These are phyloP conservation scores for Rhynchosporium graminicola DNA, from an alignment of 2,329 filamentous ascomycete genomes.

Conservation along the genomic window DNA sequence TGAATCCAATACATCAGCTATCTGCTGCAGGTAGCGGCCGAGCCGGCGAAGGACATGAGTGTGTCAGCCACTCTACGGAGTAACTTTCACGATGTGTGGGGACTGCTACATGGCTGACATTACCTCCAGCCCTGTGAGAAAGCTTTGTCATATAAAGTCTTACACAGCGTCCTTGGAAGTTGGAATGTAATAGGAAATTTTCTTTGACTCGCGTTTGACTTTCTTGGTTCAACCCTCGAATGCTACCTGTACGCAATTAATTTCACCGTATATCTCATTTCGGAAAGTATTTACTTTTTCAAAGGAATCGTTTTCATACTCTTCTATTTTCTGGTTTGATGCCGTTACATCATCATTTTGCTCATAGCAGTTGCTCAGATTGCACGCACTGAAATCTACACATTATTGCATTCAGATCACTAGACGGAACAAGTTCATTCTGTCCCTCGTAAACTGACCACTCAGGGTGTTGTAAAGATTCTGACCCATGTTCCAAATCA, in stretches of 20 bases:
- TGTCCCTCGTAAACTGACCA: neutral
- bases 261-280: no score
- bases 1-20: conserved; percentile 4
- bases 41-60: neutral
- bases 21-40: conserved; percentile 8
- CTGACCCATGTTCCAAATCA: neutral
- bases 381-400: neutral
- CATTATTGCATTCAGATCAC: neutral
- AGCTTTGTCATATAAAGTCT: neutral
- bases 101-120: conserved; percentile 6
- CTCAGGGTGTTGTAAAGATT: neutral
- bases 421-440: neutral
- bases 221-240: no score
- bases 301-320: neutral
- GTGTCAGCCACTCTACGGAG: conserved; percentile 4
- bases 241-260: no score
- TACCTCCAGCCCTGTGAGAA: neutral
- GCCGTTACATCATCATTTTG: neutral
- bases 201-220: no score
- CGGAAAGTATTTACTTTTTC: neutral
- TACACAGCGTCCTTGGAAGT: neutral
- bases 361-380: neutral
- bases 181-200: neutral
- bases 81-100: conserved; percentile 1
- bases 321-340: neutral